These are phyloP conservation scores for Kuraishia borneana DNA, from an alignment of 805 yeast species.

Conservation along the genomic window DNA sequence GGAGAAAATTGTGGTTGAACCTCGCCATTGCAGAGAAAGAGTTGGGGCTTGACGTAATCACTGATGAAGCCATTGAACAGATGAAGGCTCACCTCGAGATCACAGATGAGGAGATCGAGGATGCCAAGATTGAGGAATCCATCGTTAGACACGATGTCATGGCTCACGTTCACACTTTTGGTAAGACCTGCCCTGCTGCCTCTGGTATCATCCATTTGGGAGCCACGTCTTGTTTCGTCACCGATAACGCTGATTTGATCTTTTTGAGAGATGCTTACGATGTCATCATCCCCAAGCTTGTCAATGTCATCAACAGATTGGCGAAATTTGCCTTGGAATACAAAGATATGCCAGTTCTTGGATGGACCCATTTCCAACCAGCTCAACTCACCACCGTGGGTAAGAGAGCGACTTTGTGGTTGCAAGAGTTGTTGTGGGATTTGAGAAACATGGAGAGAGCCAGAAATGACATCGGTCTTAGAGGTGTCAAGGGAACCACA, in stretches of 20 bases:
- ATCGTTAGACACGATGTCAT: constrained; percentile 98
- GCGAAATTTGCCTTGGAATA: constrained; percentile 79
- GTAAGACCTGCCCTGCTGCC: constrained; percentile 87
- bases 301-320: constrained; percentile 88
- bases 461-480: constrained; percentile 87
- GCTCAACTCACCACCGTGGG: constrained; percentile 99
- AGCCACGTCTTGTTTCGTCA: constrained; percentile 95
- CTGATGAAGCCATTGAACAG: constrained; percentile 86
- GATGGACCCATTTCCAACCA: constrained; percentile 99
- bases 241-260: constrained; percentile 96
- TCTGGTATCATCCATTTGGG: constrained; percentile 98
- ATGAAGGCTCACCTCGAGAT: constrained; percentile 69
- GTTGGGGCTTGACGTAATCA: constrained; percentile 73
- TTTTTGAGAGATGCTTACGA: constrained; percentile 95
- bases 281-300: constrained; percentile 84
- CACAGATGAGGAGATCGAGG: constrained; percentile 87
- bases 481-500: constrained; percentile 99
- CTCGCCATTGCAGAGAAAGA: constrained; percentile 93
- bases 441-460: constrained; percentile 92
- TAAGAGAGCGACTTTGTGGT: constrained; percentile 95
- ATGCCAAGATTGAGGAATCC: constrained; percentile 88
- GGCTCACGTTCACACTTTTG: constrained; percentile 98
- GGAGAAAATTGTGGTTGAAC: constrained; percentile 96
- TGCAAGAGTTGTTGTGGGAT: constrained; percentile 97
- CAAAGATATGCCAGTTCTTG: constrained; percentile 93